Conservation (phyloP, 2,329 filamentous ascomycete genomes). For the Thermoascus crustaceus region DNA sequence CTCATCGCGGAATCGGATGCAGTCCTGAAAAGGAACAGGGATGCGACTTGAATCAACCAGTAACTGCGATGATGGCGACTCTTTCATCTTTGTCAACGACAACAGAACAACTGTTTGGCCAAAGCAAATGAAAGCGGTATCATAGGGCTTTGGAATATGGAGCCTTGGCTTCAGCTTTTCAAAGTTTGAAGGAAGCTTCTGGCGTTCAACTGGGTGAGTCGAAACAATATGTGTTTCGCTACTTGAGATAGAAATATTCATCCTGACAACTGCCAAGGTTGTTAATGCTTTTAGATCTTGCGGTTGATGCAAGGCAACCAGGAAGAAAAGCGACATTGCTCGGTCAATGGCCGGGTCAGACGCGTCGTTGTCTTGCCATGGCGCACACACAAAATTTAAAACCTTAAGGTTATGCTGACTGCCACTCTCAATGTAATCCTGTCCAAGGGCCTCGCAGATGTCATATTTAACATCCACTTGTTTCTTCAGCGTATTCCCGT, state of each 20-base stretch:
- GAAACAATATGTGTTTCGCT: conserved; percentile 51
- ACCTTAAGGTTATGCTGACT: conserved; percentile 59
- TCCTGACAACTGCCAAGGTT: conserved; percentile 63
- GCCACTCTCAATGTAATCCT: conserved; percentile 44
- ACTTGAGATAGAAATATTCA: conserved; percentile 54
- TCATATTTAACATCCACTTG: conserved; percentile 63
- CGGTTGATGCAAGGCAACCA: conserved; percentile 50
- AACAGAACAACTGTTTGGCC: conserved; percentile 68
- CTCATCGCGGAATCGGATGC: conserved; percentile 63
- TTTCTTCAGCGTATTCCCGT: conserved; percentile 65
- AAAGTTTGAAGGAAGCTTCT: conserved; percentile 43
- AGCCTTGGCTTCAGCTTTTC: conserved; percentile 52
- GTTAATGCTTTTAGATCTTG: neutral
- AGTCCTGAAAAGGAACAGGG: conserved; percentile 71
- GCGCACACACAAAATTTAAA: conserved; percentile 65
- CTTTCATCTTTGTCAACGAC: conserved; percentile 59
- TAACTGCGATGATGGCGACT: conserved; percentile 69
- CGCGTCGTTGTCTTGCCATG: conserved; percentile 12
- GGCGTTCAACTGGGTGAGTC: conserved; percentile 60
- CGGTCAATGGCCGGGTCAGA: conserved; percentile 44
- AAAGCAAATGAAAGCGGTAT: conserved; percentile 77
- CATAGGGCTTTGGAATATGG: conserved; percentile 67
- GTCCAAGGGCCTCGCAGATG: conserved; percentile 55
- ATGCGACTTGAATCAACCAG: conserved; percentile 57
- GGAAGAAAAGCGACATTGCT: conserved; percentile 49